These are phyloP conservation scores for Batkoa obscura DNA, from an alignment of 371 early-diverging fungal species.

Conservation along the genomic window DNA sequence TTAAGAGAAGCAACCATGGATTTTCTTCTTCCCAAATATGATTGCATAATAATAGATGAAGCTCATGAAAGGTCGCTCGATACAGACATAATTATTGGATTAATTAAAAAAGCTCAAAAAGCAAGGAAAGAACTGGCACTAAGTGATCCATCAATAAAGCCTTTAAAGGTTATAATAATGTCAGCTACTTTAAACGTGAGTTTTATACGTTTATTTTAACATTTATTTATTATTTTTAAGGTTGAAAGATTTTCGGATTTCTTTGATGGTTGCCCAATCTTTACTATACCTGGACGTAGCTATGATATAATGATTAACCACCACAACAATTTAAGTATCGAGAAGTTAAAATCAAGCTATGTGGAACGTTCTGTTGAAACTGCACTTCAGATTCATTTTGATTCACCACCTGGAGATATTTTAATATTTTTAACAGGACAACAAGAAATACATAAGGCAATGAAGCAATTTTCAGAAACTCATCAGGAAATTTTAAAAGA, in stretches of 20 bases:
- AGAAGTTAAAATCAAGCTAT: constrained; percentile 39
- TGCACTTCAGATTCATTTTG: constrained; percentile 51
- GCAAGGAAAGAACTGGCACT: constrained; percentile 8
- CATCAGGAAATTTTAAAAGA: constrained; percentile 16
- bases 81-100: constrained; percentile 82
- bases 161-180: constrained; percentile 9
- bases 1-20: constrained; percentile 55
- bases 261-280: constrained; percentile 68
- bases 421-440: constrained; percentile 87
- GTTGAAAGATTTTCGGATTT: constrained; percentile 50
- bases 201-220: neutral
- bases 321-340: constrained; percentile 15
- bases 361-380: constrained; percentile 52
- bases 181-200: constrained; percentile 10
- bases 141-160: too few species aligned
- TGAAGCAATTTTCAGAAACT: constrained; percentile 21
- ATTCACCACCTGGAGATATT: constrained; percentile 50
- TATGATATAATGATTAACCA: constrained; percentile 57
- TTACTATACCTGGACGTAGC: constrained; percentile 62
- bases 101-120: constrained; percentile 39
- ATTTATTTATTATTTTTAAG: neutral
- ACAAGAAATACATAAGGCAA: constrained; percentile 66
- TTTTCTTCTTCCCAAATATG: constrained; percentile 35
- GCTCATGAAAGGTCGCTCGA: constrained; percentile 90
- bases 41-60: constrained; percentile 74